A percentile compares a stretch with the other conserved stretches of the same genome.
Evolutionary conservation across 2,329 filamentous ascomycete species (phyloP).

Genomic region (Trichophyton rubrum): DNA sequence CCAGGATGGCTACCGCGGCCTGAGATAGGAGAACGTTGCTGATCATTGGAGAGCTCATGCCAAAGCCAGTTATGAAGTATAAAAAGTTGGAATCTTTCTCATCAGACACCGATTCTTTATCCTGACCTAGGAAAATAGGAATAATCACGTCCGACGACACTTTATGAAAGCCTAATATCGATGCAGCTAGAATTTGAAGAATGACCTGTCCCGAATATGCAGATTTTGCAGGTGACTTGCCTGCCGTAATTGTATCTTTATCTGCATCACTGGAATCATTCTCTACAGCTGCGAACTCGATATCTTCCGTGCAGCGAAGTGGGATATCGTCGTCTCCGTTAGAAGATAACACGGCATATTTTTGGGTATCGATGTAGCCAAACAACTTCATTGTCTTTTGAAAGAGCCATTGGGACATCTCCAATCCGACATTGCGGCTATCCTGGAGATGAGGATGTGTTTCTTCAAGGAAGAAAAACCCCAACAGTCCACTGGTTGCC

Average conservation of each 20-base stretch:
- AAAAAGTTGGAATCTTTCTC: not conserved
- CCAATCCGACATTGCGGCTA: not conserved
- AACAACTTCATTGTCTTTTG: not conserved
- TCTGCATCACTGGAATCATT: not conserved
- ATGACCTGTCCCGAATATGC: constrained; percentile 6
- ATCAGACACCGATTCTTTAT: not conserved
- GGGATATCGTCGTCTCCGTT: not conserved
- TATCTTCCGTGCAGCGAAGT: not conserved
- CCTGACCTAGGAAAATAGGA: constrained; percentile 6
- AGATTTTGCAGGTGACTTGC: not conserved
- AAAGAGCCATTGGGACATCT: not conserved
- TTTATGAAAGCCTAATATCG: constrained; percentile 8
- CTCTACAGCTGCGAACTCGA: not conserved
- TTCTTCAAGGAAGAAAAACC: constrained; percentile 8
- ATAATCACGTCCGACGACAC: constrained; percentile 7
- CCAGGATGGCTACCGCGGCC: constrained; percentile 6
- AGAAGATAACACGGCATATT: not conserved
- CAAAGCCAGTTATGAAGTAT: constrained; percentile 2
- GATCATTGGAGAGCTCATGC: constrained; percentile 4
- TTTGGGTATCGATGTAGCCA: not conserved
- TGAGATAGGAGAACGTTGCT: constrained; percentile 8
- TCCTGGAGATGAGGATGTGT: constrained; percentile 7
- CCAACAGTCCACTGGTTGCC: not conserved
- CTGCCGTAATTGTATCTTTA: not conserved
- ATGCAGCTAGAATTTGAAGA: constrained; percentile 8